Evolutionary conservation across 805 yeast genomes (phyloP).

Genomic region (Kurtzmaniella fragi): DNA sequence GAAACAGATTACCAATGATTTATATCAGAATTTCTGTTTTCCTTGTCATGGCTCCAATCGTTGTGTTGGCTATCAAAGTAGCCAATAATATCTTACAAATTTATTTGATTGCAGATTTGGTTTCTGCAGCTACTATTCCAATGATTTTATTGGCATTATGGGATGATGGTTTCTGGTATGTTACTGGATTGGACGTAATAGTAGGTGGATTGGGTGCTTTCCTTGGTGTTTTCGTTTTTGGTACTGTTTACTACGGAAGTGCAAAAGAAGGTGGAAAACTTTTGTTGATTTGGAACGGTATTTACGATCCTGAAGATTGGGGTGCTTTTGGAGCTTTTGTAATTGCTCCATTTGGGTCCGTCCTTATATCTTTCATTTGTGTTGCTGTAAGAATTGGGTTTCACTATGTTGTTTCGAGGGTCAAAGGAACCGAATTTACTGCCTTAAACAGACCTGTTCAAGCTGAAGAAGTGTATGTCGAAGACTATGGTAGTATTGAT

Average conservation of each 20-base stretch:
- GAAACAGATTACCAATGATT: conserved; percentile 66
- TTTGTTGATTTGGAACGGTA: conserved; percentile 71
- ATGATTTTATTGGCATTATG: conserved; percentile 75
- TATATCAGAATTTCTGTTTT: conserved; percentile 70
- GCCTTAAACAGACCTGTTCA: conserved; percentile 36
- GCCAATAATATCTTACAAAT: conserved; percentile 83
- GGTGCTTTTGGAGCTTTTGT: conserved; percentile 93
- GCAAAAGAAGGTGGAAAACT: conserved; percentile 77
- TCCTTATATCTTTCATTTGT: conserved; percentile 50
- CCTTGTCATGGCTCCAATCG: conserved; percentile 77
- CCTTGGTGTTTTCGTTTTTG: conserved; percentile 75
- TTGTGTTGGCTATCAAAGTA: conserved; percentile 76
- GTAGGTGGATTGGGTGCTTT: conserved; percentile 82
- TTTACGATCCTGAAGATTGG: conserved; percentile 78
- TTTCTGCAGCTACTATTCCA: conserved; percentile 84
- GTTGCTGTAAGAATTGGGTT: conserved; percentile 44
- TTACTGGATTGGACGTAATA: conserved; percentile 77
- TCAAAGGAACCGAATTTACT: conserved; percentile 36
- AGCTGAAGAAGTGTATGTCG: conserved; percentile 8
- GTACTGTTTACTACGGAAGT: conserved; percentile 67
- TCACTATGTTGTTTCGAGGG: conserved; percentile 25
- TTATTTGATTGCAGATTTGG: conserved; percentile 84
- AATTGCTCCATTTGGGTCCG: conserved; percentile 80
- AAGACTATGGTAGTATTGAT: conserved; percentile 14
- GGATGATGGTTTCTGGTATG: conserved; percentile 53